Base-by-base conservation (phyloP, 2,329 filamentous ascomycete genomes). In the Xylariaceae sp. region DNA sequence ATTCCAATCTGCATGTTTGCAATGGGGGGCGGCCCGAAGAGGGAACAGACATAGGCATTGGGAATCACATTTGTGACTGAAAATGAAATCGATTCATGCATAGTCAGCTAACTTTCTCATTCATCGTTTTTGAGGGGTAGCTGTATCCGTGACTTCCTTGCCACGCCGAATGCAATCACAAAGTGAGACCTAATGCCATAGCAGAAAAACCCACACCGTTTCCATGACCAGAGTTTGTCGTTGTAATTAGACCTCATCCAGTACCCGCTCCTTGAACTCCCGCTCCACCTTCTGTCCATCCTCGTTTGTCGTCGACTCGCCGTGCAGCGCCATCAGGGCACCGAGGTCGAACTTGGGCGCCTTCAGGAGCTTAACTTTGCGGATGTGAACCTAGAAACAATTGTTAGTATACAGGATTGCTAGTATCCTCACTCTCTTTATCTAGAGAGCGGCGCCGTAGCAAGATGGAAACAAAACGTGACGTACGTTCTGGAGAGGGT, bases 311-410 rank as follows among this genome's bases (percentile, higher is more conserved):
- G 85, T 87, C 62, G 91, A 95, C 84, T 99, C 94, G 79, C 94
- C 94, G 82, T 99, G 94, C 70, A 99, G 87, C 76, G 88, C 88
- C 77, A 99, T 87, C 68, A 99, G 85, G 69, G 89, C 88, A 78
- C 94, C 94, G 65, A 99, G 88, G 74, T 99, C 94, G 82, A 99
- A 97, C 85, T 99, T 99, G 73, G 94, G 94, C 66, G 87, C 78
- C 87, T 99, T 99, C 69, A 99, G 83, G 69, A 99, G 89, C 87
- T 99, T 99, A 73, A 99, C 92, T 86, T 99, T 99, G 79, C 94
- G 91, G 79, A 99, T 96, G 84, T 99, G 94, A 72, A 97, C 91
- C 91, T 97, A 7, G 40, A 50, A 7, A 9, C 39, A 27, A n/a
- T 60, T 56, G 64, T 78, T 65, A 78, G 70, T 64, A 60, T 63